phyloP scores from a whole-genome alignment of 305 asterid genomes.

The Fraxinus angustifolia region DNA sequence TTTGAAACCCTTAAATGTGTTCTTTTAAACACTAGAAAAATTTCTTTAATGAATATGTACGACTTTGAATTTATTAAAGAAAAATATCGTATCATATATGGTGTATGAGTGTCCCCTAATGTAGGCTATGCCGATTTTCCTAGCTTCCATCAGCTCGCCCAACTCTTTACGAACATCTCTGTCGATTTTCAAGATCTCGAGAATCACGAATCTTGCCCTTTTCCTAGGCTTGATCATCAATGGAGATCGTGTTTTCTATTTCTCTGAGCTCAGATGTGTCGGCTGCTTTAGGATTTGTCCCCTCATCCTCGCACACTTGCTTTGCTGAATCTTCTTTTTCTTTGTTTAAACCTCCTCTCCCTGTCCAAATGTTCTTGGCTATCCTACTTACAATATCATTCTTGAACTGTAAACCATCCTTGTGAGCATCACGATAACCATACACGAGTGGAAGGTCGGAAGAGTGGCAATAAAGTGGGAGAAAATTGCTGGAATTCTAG shows the following conservation, averaged over 20 bases:
- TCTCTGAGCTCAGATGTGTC: background rate
- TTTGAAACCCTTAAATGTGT: background rate
- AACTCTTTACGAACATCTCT: conserved; percentile 3
- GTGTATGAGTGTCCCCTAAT: conserved; percentile 5
- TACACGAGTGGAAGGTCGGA: conserved; percentile 17
- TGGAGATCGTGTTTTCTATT: background rate
- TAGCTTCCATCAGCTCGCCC: conserved; percentile 9
- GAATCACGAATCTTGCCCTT: background rate
- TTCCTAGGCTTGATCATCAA: background rate
- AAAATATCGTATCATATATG: background rate
- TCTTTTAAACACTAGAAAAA: background rate
- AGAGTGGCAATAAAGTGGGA: conserved; percentile 18
- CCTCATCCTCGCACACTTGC: background rate
- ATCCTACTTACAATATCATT: background rate
- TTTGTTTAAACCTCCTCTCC: background rate
- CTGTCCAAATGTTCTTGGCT: background rate
- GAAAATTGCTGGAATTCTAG: conserved; percentile 19
- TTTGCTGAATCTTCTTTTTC: background rate
- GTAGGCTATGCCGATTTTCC: background rate
- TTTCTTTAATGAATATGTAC: background rate
- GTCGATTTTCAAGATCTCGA: background rate
- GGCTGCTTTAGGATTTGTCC: background rate
- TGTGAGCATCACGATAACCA: background rate
- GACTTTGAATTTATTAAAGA: background rate
- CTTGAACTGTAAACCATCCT: conserved; percentile 1